Conservation (phyloP, 1,284 basidiomycete genomes). For the Schizopora paradoxa region DNA sequence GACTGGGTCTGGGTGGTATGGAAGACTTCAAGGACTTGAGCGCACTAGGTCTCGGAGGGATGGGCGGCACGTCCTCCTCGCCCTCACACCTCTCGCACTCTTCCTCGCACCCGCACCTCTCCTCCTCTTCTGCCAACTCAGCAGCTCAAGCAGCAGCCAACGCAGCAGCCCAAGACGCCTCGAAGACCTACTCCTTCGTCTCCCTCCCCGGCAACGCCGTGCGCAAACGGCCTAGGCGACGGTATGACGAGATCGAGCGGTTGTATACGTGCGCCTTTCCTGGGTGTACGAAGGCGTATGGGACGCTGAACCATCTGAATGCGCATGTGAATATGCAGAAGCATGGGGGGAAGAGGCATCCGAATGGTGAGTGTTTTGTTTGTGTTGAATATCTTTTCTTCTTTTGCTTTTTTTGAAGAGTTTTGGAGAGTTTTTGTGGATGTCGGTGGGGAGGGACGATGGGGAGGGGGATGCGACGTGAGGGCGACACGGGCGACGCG, state of each 20-base stretch:
- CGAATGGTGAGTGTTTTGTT: conserved; percentile 55
- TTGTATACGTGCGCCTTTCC: conserved; percentile 81
- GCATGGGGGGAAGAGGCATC: conserved; percentile 79
- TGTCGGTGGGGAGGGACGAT: too few relatives aligned
- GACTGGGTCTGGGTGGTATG: conserved; percentile 1
- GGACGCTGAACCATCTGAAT: conserved; percentile 88
- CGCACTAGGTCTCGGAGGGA: conserved; percentile 10
- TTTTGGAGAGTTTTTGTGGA: too few relatives aligned
- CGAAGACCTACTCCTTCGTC: conserved; percentile 76
- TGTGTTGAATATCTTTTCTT: conserved; percentile 12
- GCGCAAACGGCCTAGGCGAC: conserved; percentile 76
- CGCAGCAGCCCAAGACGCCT: conserved; percentile 2
- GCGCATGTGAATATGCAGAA: conserved; percentile 92
- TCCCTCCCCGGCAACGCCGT: conserved; percentile 72
- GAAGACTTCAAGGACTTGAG: conserved; percentile 3
- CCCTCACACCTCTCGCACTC: conserved; percentile 7
- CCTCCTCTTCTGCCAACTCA: background rate
- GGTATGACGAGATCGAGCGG: conserved; percentile 91
- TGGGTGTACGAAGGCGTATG: conserved; percentile 81
- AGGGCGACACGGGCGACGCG: too few relatives aligned
- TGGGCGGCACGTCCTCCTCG: conserved; percentile 6
- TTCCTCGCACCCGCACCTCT: conserved; percentile 6
- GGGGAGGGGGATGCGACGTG: too few relatives aligned
- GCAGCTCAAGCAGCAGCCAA: conserved; percentile 1
- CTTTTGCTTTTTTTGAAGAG: conserved; percentile 1